A percentile compares a stretch with the other conserved stretches of the same genome.
These are phyloP conservation scores for Saccharomyces hybrid DNA, from an alignment of 1,139 yeast genomes.

Conservation along the genomic window DNA sequence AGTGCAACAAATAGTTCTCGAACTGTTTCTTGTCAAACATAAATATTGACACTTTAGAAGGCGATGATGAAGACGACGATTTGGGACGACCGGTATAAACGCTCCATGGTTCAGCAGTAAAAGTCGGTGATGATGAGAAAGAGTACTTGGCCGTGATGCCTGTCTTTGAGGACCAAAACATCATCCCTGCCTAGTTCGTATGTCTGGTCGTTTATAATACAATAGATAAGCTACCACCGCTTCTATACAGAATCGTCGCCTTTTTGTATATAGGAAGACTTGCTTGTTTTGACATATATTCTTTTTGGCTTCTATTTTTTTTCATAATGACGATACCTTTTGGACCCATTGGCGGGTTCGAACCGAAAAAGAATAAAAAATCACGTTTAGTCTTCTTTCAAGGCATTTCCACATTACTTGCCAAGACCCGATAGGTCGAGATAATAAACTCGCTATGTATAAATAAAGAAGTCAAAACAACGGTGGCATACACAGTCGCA, in stretches of 20 bases:
- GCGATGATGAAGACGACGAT: constrained; percentile 24
- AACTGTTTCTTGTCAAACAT: constrained; percentile 78
- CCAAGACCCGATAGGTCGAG: too few species aligned
- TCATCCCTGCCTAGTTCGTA: constrained; percentile 7
- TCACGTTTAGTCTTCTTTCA: not conserved
- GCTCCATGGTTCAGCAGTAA: constrained; percentile 77
- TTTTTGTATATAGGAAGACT: not conserved
- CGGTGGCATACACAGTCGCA: too few species aligned
- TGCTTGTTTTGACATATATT: not conserved
- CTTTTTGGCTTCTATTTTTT: not conserved
- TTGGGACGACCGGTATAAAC: constrained; percentile 76
- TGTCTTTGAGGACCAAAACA: constrained; percentile 38
- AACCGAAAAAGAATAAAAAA: not conserved
- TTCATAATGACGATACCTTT: not conserved
- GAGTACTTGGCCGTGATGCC: constrained; percentile 71
- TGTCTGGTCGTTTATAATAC: too few species aligned
- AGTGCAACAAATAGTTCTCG: constrained; percentile 46
- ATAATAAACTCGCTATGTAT: too few species aligned
- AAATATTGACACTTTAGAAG: constrained; percentile 65
- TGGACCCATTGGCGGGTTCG: not conserved
- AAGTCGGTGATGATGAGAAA: constrained; percentile 66
- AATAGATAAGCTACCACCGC: too few species aligned
- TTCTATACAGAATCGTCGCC: too few species aligned
- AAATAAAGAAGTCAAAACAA: too few species aligned
- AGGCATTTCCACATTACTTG: too few species aligned